These are phyloP conservation scores for Penicillium italicum DNA, from an alignment of 2,329 filamentous ascomycete genomes.

Conservation along the genomic window DNA sequence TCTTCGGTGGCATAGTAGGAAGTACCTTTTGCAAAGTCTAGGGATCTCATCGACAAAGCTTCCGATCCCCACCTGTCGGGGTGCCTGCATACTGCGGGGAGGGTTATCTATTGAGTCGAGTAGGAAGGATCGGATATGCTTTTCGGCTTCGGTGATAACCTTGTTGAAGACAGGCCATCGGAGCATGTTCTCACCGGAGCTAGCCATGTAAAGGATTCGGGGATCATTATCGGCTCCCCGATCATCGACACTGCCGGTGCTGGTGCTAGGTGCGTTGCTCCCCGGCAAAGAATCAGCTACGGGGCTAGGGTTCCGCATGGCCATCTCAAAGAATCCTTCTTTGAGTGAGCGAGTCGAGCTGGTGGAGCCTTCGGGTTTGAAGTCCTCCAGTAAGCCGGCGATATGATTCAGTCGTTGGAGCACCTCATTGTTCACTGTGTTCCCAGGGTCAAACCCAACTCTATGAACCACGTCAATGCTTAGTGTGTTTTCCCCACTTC, in stretches of 20 bases:
- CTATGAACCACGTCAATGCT: constrained; percentile 9
- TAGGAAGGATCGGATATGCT: constrained; percentile 21
- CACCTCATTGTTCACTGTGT: constrained; percentile 19
- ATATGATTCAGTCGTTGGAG: constrained; percentile 21
- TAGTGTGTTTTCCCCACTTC: not conserved
- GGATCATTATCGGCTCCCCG: constrained; percentile 18
- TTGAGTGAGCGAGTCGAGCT: constrained; percentile 15
- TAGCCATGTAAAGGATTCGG: constrained; percentile 19
- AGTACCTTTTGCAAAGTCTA: constrained; percentile 17
- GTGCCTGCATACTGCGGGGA: constrained; percentile 1
- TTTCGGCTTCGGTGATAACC: constrained; percentile 23
- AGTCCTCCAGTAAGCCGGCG: constrained; percentile 20
- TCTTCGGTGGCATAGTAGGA: constrained; percentile 16
- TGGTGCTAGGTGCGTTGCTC: constrained; percentile 4
- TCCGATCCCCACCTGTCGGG: constrained; percentile 13
- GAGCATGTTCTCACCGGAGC: constrained; percentile 23
- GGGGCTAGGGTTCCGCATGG: constrained; percentile 14
- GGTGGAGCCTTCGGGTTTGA: constrained; percentile 19
- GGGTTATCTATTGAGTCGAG: constrained; percentile 23
- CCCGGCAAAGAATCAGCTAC: constrained; percentile 9
- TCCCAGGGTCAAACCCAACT: constrained; percentile 13
- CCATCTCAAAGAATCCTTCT: constrained; percentile 16
- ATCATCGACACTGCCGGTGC: constrained; percentile 13
- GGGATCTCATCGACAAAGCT: constrained; percentile 20
- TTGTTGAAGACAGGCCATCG: constrained; percentile 23